A percentile compares a stretch with the other conserved stretches of the same genome.
Conservation (phyloP, 768 basidiomycete species). For the Cystobasidium tubakii region DNA sequence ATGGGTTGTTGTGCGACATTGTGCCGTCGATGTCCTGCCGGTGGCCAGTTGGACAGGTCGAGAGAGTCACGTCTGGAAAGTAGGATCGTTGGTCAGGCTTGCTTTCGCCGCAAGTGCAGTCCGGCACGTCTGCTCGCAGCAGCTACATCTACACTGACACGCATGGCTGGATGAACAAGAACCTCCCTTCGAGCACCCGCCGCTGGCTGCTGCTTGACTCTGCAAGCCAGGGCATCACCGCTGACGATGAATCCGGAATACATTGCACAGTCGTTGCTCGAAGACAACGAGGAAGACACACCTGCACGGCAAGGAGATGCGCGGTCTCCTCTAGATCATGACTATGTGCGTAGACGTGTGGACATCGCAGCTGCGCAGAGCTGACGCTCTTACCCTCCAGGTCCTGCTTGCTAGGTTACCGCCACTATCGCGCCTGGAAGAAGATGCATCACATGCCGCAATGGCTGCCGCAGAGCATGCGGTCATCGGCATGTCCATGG, state of each 20-base stretch:
- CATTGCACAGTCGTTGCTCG: slow-evolving; percentile 20
- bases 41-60: not conserved
- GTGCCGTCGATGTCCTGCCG: not conserved
- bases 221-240: not conserved
- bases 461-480: not conserved
- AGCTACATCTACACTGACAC: not conserved
- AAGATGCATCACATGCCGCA: slow-evolving; percentile 5
- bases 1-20: slow-evolving; percentile 21
- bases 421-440: slow-evolving; percentile 12
- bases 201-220: not conserved
- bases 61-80: not conserved
- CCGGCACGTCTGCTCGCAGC: too few species aligned
- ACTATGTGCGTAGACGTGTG: slow-evolving; percentile 8
- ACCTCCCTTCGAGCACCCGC: not conserved
- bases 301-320: not conserved
- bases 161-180: not conserved
- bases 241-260: slow-evolving; percentile 25
- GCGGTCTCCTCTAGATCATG: not conserved
- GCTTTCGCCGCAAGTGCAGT: too few species aligned
- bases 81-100: not conserved
- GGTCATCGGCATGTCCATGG: not conserved
- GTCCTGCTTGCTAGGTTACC: slow-evolving; percentile 26
- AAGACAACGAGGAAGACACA: not conserved
- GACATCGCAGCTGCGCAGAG: not conserved
- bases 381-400: not conserved